Conservation (phyloP, 179 eudicot species). For the Gypsophila paniculata region DNA sequence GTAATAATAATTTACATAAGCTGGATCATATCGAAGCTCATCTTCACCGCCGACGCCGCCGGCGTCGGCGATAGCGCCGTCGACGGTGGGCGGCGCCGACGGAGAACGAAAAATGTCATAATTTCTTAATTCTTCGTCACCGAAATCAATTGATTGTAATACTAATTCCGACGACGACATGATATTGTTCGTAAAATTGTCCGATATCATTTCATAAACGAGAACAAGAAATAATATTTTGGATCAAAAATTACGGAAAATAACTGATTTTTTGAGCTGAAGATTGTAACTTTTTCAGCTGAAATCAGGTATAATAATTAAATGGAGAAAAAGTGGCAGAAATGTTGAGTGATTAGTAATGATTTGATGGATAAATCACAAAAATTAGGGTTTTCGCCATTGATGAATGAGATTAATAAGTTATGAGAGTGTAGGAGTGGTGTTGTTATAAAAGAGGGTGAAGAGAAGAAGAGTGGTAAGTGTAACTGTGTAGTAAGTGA, state of each 20-base stretch:
- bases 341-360: not conserved
- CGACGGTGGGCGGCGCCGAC: constrained; percentile 95
- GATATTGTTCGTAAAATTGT: constrained; percentile 21
- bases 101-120: constrained; percentile 70
- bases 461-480: not conserved
- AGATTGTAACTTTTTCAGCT: constrained; percentile 16
- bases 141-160: constrained; percentile 37
- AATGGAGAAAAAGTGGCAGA: not conserved
- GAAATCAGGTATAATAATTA: not conserved
- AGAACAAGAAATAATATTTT: not conserved
- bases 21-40: constrained; percentile 88
- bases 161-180: constrained; percentile 36
- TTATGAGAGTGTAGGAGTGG: constrained; percentile 9
- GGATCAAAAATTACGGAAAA: not conserved
- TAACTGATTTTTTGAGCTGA: not conserved
- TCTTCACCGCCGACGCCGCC: constrained; percentile 66
- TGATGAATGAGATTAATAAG: not conserved
- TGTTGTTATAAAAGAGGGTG: not conserved
- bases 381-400: constrained; percentile 31
- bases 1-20: constrained; percentile 74
- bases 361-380: constrained; percentile 22
- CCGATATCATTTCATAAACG: constrained; percentile 38
- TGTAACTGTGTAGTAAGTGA: constrained; percentile 37
- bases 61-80: constrained; percentile 58
- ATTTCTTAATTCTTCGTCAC: constrained; percentile 63